Percentiles rank a stretch among this genome's conserved stretches.
phyloP scores from a whole-genome alignment of 2,329 filamentous ascomycete species.

The Trichoderma asperellum region DNA sequence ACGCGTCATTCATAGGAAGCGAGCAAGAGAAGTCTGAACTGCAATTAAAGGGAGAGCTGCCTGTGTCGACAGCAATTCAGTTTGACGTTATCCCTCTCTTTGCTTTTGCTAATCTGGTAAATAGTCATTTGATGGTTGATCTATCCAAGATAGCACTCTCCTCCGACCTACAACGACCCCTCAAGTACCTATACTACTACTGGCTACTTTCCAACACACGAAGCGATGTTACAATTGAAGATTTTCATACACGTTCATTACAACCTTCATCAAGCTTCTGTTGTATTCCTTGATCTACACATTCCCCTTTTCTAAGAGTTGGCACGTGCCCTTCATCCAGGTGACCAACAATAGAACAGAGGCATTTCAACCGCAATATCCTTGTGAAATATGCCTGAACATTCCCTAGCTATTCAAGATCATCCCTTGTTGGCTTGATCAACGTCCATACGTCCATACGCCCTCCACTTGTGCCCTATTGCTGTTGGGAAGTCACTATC shows the following conservation, averaged over 20 bases:
- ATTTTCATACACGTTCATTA: background rate
- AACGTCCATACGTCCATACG: background rate
- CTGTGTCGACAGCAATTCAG: background rate
- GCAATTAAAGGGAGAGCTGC: background rate
- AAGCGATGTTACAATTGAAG: background rate
- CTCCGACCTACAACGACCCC: background rate
- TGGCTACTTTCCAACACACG: background rate
- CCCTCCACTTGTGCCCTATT: background rate
- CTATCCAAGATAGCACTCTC: background rate
- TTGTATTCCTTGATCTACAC: background rate
- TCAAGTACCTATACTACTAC: background rate
- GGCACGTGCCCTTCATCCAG: background rate
- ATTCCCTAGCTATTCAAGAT: background rate
- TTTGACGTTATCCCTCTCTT: background rate
- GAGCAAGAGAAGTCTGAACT: background rate
- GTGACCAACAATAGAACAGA: background rate
- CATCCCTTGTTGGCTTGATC: background rate
- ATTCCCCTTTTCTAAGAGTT: background rate
- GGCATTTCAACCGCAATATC: background rate
- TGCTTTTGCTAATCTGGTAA: background rate
- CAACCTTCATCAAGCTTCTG: background rate
- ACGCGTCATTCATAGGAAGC: background rate
- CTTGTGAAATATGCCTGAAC: no score
- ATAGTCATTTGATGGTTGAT: background rate
- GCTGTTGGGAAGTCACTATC: background rate